These are phyloP conservation scores for Pistacia atlantica DNA, from an alignment of 345 rosid species.

Conservation along the genomic window DNA sequence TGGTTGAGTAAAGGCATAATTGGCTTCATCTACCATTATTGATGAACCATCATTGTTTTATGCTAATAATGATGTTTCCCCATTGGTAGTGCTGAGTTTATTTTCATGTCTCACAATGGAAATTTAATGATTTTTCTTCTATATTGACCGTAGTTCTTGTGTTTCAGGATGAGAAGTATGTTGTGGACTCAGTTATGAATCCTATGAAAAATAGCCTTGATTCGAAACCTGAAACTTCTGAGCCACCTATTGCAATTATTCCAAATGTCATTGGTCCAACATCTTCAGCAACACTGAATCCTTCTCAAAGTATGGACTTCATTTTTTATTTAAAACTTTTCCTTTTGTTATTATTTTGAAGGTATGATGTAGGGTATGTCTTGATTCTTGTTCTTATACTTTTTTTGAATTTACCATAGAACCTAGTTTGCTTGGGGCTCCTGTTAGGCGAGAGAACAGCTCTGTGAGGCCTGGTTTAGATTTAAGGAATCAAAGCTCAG, in stretches of 20 bases:
- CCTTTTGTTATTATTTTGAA: slow-evolving; percentile 5
- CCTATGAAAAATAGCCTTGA: slow-evolving; percentile 45
- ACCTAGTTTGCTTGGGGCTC: slow-evolving; percentile 91
- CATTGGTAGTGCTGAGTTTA: not conserved
- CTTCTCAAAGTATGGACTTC: slow-evolving; percentile 68
- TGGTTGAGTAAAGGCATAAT: not conserved
- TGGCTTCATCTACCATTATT: not conserved
- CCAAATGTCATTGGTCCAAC: slow-evolving; percentile 47
- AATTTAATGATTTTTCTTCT: slow-evolving; percentile 9
- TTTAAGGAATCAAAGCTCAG: slow-evolving; percentile 59
- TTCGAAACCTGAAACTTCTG: slow-evolving; percentile 62
- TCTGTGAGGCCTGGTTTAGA: slow-evolving; percentile 51
- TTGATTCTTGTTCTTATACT: slow-evolving; percentile 13
- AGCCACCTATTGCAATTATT: slow-evolving; percentile 47
- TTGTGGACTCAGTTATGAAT: slow-evolving; percentile 42
- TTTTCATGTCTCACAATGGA: not conserved
- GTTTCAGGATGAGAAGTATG: slow-evolving; percentile 55
- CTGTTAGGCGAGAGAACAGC: slow-evolving; percentile 61
- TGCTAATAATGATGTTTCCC: not conserved
- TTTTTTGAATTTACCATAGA: slow-evolving; percentile 43
- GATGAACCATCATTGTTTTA: not conserved
- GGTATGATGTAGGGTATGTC: slow-evolving; percentile 14
- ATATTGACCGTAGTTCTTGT: slow-evolving; percentile 6
- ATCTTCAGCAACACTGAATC: slow-evolving; percentile 41
- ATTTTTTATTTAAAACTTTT: slow-evolving; percentile 9